Percentiles rank a stretch among this genome's conserved stretches.
These are phyloP conservation scores for Fusarium cyanostomum DNA, from an alignment of 2,329 filamentous ascomycete genomes.

Conservation along the genomic window DNA sequence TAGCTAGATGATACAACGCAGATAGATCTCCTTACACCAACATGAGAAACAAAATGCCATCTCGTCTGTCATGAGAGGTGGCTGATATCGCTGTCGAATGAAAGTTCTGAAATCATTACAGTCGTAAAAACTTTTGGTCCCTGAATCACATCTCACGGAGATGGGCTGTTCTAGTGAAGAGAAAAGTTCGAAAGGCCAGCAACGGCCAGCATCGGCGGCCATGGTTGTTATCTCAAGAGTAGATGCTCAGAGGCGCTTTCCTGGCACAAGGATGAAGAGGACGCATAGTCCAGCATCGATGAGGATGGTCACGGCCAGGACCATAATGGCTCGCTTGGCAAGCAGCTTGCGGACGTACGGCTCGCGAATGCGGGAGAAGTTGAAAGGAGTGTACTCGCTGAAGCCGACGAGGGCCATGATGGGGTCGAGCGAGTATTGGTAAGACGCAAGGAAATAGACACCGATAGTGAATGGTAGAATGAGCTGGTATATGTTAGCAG, in stretches of 20 bases:
- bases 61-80: conserved; percentile 21
- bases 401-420: conserved; percentile 87
- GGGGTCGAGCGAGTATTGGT: conserved; percentile 96
- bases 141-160: conserved; percentile 30
- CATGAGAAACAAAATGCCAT: conserved; percentile 30
- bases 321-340: conserved; percentile 83
- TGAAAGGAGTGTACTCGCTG: conserved; percentile 97
- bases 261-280: conserved; percentile 94
- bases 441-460: conserved; percentile 87
- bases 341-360: conserved; percentile 90
- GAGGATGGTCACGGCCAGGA: conserved; percentile 77
- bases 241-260: conserved; percentile 73
- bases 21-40: conserved; percentile 40
- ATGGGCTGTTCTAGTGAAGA: conserved; percentile 15
- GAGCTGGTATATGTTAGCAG: conserved; percentile 49
- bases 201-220: conserved; percentile 42
- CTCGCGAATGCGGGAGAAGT: conserved; percentile 87
- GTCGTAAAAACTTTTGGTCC: conserved; percentile 40
- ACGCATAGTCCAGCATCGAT: conserved; percentile 85
- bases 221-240: conserved; percentile 1
- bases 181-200: conserved; percentile 27
- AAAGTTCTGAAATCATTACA: conserved; percentile 43
- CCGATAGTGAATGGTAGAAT: conserved; percentile 93
- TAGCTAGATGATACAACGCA: conserved; percentile 41
- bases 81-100: conserved; percentile 31